Evolutionary conservation across 495 filamentous ascomycete species (phyloP).

Genomic region (Podospora bellae-mahoneyi): DNA sequence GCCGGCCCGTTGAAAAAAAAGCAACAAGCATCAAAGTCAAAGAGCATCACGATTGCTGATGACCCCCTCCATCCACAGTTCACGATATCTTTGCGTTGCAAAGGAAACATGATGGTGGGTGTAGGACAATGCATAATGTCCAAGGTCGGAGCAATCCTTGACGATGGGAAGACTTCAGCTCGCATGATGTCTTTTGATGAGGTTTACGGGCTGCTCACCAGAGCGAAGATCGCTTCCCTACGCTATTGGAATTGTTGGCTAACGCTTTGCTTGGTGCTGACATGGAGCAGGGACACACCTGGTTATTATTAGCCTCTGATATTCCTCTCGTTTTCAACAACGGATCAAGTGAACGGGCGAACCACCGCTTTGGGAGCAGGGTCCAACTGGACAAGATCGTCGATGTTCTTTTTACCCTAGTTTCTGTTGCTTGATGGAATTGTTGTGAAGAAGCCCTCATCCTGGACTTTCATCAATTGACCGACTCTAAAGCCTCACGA

Average conservation of each 20-base stretch:
- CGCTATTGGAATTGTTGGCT: neutral
- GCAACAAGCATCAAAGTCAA: constrained; percentile 3
- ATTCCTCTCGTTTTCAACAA: neutral
- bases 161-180: neutral
- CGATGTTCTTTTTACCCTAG: neutral
- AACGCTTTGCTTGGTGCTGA: constrained; percentile 1
- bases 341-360: neutral
- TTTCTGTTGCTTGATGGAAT: neutral
- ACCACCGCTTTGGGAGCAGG: neutral
- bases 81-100: neutral
- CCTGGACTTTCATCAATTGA: neutral
- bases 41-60: neutral
- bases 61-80: neutral
- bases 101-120: neutral
- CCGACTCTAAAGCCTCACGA: neutral
- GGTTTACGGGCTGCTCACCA: neutral
- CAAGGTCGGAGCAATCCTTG: neutral
- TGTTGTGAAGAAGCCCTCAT: neutral
- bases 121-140: neutral
- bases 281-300: neutral
- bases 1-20: constrained; percentile 6
- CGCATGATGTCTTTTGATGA: no score
- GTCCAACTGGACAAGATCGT: neutral
- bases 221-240: neutral
- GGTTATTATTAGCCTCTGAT: constrained; percentile 1